Conservation (phyloP, 805 yeast species). For the Sungouiozyma intestinalis region DNA sequence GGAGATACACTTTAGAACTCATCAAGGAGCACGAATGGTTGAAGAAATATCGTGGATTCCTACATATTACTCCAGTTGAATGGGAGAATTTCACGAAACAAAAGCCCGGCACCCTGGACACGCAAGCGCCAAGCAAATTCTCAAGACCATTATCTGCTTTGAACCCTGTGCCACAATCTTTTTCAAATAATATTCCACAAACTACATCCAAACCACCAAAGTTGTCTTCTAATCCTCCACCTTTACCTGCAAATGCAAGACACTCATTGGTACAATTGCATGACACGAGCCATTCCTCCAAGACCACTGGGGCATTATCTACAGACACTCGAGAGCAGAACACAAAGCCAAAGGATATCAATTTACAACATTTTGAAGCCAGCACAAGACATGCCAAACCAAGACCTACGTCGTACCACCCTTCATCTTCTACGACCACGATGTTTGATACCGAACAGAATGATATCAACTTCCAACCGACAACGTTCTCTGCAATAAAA, state of each 20-base stretch:
- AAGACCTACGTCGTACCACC: constrained; percentile 5
- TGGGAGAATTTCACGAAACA: constrained; percentile 48
- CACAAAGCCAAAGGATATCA: too few relatives aligned
- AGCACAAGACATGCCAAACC: constrained; percentile 1
- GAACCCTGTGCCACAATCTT: neutral
- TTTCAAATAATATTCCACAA: neutral
- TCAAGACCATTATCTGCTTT: neutral
- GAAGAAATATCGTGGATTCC: constrained; percentile 68
- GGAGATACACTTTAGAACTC: constrained; percentile 56
- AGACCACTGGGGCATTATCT: too few relatives aligned
- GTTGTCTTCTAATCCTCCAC: neutral
- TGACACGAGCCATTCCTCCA: neutral
- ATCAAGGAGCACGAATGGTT: constrained; percentile 84
- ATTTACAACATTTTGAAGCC: neutral
- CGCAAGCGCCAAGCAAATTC: neutral
- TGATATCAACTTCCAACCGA: neutral
- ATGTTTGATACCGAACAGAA: neutral
- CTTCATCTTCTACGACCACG: neutral
- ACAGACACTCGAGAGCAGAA: too few relatives aligned
- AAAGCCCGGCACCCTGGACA: neutral
- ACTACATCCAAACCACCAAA: neutral
- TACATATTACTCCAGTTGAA: constrained; percentile 76
- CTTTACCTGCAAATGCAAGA: neutral
- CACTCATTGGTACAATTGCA: neutral
- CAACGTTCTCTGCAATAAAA: neutral